A percentile compares a stretch with the other conserved stretches of the same genome.
phyloP scores from a whole-genome alignment of 768 basidiomycete genomes.

The Kwoniella pini region DNA sequence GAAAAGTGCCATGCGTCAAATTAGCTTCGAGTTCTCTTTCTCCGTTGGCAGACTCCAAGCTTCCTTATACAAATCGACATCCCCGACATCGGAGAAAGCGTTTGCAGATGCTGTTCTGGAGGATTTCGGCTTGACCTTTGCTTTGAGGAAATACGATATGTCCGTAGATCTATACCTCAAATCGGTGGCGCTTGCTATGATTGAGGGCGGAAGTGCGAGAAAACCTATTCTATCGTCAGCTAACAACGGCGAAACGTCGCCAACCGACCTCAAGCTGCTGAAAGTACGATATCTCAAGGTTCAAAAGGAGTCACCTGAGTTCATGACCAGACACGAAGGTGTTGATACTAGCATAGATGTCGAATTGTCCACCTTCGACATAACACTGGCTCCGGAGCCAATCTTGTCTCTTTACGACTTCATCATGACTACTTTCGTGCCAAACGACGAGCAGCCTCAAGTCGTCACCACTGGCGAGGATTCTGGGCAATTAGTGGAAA shows the following conservation, averaged over 20 bases:
- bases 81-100: slow-evolving; percentile 66
- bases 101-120: slow-evolving; percentile 79
- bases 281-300: slow-evolving; percentile 75
- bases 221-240: slow-evolving; percentile 43
- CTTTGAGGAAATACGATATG: slow-evolving; percentile 80
- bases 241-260: slow-evolving; percentile 24
- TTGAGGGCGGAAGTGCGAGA: slow-evolving; percentile 60
- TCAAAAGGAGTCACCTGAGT: slow-evolving; percentile 83
- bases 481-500: not conserved
- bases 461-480: not conserved
- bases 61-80: slow-evolving; percentile 69
- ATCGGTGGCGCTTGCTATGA: slow-evolving; percentile 73
- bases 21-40: slow-evolving; percentile 81
- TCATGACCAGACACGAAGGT: slow-evolving; percentile 71
- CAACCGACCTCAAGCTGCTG: slow-evolving; percentile 63
- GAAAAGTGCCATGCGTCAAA: slow-evolving; percentile 59
- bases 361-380: slow-evolving; percentile 83
- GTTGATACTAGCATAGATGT: slow-evolving; percentile 86
- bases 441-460: slow-evolving; percentile 48
- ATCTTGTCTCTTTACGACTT: slow-evolving; percentile 91
- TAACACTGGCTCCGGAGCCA: slow-evolving; percentile 85
- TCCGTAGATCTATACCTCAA: slow-evolving; percentile 77
- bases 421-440: slow-evolving; percentile 94
- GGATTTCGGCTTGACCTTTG: slow-evolving; percentile 73
- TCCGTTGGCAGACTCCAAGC: slow-evolving; percentile 79